phyloP scores from a whole-genome alignment of 768 basidiomycete genomes.

The Pleurotus tuoliensis region DNA sequence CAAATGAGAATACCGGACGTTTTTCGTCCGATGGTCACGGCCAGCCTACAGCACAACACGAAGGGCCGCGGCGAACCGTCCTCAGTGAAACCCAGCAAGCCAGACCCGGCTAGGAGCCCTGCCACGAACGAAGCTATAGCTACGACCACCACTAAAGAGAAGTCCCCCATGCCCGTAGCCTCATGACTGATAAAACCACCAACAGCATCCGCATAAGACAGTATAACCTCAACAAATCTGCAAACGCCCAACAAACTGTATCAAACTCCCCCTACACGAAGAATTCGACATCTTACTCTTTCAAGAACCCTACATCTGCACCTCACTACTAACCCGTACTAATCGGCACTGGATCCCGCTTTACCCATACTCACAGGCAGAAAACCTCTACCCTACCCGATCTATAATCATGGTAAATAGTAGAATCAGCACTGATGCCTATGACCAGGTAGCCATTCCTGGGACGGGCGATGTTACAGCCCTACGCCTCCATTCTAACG shows the following conservation, averaged over 20 bases:
- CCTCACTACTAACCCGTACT: not conserved
- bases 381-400: not conserved
- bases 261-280: constrained; percentile 1
- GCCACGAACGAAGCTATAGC: too few relatives aligned
- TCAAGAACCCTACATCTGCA: constrained; percentile 28
- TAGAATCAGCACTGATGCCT: constrained; percentile 11
- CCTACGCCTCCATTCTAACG: constrained; percentile 14
- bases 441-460: constrained; percentile 17
- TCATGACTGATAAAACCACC: not conserved
- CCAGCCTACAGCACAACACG: too few relatives aligned
- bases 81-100: too few relatives aligned
- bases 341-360: not conserved
- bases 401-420: constrained; percentile 20
- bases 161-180: too few relatives aligned
- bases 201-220: constrained; percentile 6
- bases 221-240: constrained; percentile 26
- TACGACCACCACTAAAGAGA: too few relatives aligned
- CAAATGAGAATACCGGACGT: too few relatives aligned
- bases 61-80: too few relatives aligned
- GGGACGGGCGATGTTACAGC: constrained; percentile 20
- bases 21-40: too few relatives aligned
- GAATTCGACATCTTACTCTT: constrained; percentile 20
- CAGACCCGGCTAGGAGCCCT: too few relatives aligned
- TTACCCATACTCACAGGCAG: not conserved
- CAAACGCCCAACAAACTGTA: constrained; percentile 7